phyloP scores from a whole-genome alignment of 768 basidiomycete species.

The Pisolithus tinctorius region DNA sequence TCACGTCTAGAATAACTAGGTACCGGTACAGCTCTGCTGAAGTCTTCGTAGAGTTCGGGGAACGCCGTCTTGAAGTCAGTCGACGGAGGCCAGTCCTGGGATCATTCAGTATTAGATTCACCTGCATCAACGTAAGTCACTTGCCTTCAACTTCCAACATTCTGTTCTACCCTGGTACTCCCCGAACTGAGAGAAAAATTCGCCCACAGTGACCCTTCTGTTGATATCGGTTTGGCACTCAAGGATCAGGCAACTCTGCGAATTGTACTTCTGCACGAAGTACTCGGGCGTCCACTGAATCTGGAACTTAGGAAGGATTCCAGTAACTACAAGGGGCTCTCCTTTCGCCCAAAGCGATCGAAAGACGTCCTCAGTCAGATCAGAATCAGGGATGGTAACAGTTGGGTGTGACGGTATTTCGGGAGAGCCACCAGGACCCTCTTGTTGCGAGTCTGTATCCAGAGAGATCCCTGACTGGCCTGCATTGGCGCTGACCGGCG shows the following conservation, averaged over 20 bases:
- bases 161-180: slow-evolving; percentile 48
- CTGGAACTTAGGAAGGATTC: slow-evolving; percentile 53
- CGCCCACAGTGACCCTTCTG: slow-evolving; percentile 55
- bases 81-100: slow-evolving; percentile 87
- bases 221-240: slow-evolving; percentile 76
- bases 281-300: slow-evolving; percentile 78
- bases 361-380: slow-evolving; percentile 57
- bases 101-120: slow-evolving; percentile 5
- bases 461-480: slow-evolving; percentile 4
- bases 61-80: slow-evolving; percentile 79
- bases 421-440: slow-evolving; percentile 8
- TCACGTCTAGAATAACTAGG: slow-evolving; percentile 89
- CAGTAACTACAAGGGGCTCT: slow-evolving; percentile 72
- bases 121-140: background rate
- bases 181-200: slow-evolving; percentile 81
- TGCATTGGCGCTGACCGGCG: slow-evolving; percentile 1
- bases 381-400: slow-evolving; percentile 36
- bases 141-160: slow-evolving; percentile 74
- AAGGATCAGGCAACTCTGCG: slow-evolving; percentile 61
- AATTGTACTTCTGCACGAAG: slow-evolving; percentile 64
- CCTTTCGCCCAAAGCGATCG: slow-evolving; percentile 66
- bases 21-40: slow-evolving; percentile 74
- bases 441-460: slow-evolving; percentile 4
- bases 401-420: slow-evolving; percentile 44
- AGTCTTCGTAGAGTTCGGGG: slow-evolving; percentile 84